A percentile compares a stretch with the other conserved stretches of the same genome.
Conservation (phyloP, 805 yeast genomes). For the Millerozyma acaciae region DNA sequence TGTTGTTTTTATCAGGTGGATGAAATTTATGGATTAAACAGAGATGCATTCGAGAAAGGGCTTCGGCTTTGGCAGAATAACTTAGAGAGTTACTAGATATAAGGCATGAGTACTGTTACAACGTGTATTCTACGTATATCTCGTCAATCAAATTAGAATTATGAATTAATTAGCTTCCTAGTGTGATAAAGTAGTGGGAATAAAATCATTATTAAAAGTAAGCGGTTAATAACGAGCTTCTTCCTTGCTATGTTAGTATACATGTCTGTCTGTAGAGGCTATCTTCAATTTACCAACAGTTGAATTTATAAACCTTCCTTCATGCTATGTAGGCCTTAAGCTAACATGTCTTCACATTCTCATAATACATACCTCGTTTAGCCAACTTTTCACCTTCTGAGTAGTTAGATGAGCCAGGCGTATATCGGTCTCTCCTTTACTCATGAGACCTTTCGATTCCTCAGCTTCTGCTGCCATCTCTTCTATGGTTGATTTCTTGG, state of each 20-base stretch:
- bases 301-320: too few relatives aligned
- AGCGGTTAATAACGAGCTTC: slow-evolving; percentile 43
- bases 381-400: slow-evolving; percentile 29
- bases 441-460: background rate
- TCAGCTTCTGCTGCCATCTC: slow-evolving; percentile 6
- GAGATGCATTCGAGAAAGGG: slow-evolving; percentile 48
- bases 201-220: slow-evolving; percentile 44
- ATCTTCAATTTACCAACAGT: slow-evolving; percentile 6
- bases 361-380: slow-evolving; percentile 35
- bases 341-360: too few relatives aligned
- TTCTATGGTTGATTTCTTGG: too few relatives aligned
- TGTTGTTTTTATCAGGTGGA: slow-evolving; percentile 67
- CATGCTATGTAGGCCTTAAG: too few relatives aligned
- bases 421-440: slow-evolving; percentile 1
- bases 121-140: too few relatives aligned
- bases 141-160: background rate
- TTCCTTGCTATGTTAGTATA: slow-evolving; percentile 31
- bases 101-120: too few relatives aligned
- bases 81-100: background rate
- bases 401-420: slow-evolving; percentile 25
- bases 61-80: slow-evolving; percentile 29
- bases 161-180: slow-evolving; percentile 20
- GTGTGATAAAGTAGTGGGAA: slow-evolving; percentile 44
- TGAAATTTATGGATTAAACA: slow-evolving; percentile 54
- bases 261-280: background rate